phyloP scores from a whole-genome alignment of 257 asterid genomes.

The Hygrophila difformis region DNA sequence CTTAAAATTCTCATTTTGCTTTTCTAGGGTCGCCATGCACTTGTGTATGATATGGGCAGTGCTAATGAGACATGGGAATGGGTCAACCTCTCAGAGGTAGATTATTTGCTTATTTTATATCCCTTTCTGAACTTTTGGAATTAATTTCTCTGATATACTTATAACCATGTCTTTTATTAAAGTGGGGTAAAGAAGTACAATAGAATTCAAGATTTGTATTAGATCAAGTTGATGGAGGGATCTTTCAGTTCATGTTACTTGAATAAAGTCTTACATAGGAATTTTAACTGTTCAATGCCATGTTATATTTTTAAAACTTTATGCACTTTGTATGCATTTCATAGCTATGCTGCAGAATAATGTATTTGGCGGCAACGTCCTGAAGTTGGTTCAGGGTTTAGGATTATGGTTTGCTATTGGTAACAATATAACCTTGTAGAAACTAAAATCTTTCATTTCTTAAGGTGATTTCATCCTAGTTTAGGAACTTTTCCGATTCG shows the following conservation, averaged over 20 bases:
- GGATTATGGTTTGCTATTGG: background rate
- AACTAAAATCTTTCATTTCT: slow-evolving; percentile 10
- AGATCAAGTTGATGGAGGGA: slow-evolving; percentile 8
- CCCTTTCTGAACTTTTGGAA: slow-evolving; percentile 7
- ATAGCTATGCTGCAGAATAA: background rate
- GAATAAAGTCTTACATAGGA: slow-evolving; percentile 3
- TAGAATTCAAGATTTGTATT: slow-evolving; percentile 10
- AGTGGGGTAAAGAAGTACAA: background rate
- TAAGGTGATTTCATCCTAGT: background rate
- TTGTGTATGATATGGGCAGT: slow-evolving; percentile 54
- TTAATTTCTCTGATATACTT: background rate
- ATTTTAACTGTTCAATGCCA: background rate
- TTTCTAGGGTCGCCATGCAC: slow-evolving; percentile 65
- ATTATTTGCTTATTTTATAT: slow-evolving; percentile 12
- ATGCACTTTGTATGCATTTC: background rate
- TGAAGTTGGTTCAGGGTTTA: background rate
- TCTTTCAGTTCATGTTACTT: slow-evolving; percentile 8
- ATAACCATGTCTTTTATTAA: background rate
- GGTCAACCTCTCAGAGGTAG: slow-evolving; percentile 69
- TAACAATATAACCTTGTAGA: background rate
- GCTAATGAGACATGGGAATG: slow-evolving; percentile 58
- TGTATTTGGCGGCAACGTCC: background rate
- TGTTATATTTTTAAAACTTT: background rate
- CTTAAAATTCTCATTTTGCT: slow-evolving; percentile 12
- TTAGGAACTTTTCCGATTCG: background rate